Base-by-base conservation (phyloP, 75 land plant species). In the Selaginella tamariscina region DNA sequence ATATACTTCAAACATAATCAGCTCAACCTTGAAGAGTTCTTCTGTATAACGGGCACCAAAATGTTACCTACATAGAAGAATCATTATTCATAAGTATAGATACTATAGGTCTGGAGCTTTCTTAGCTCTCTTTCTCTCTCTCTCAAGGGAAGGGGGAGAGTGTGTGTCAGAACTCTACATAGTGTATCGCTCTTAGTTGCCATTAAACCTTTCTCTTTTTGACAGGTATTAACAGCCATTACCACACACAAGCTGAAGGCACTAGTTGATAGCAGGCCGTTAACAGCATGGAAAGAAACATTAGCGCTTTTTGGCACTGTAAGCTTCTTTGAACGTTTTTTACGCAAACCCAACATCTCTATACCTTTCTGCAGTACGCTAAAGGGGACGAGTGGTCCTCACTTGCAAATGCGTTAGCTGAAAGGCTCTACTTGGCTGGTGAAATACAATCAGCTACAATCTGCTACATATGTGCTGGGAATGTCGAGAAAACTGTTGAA, bases 391-490 rank as follows among this genome's bases (percentile, higher is more conserved):
- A 94, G 33, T 94, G 98, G 98, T 73, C 96, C 13, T 0, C 65
- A 27, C 81, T 89, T 26, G 89, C 91, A 73, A 91, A 90, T 66
- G 78, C 83, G 0, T 89, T 94, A 29, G 98, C 92, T 65, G 82
- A 88, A 30, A 82, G 86, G 72, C 76, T 94, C 18, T 64, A 83
- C 73, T 71, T 68, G 70, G 83, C 72, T 9, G 92, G 88, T 22
- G 73, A 87, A 32, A 78, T 78, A 32, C 78, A 87, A 32, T 86
- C 98, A 69, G 91, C 96, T 26, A 87, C 86, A 55, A 75, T 90
- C 11, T 87, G 96, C 56, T 94, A 85, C 60, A 94, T 94, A 29
- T 94, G 98, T 81, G 88, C 98, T 65, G 96, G 96, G 33, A 94
- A 90, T 78, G 82, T 90, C 70, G 91, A 94, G 39, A 91, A 82